Evolutionary conservation across 1,139 yeast species (phyloP).

Genomic region (Suhomyces guaymorum): DNA sequence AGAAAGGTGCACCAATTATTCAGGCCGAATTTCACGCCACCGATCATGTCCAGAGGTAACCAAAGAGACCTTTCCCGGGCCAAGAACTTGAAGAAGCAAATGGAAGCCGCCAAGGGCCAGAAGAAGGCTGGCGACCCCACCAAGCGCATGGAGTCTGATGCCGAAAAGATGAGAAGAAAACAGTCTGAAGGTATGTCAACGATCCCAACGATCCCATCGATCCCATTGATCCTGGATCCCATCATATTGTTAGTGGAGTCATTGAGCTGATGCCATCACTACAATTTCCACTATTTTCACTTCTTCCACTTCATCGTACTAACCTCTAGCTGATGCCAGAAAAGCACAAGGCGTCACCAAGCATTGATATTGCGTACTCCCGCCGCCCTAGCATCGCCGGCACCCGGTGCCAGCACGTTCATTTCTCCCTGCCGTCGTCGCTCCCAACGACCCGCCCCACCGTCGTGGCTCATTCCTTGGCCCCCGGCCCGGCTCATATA

Average conservation of each 20-base stretch:
- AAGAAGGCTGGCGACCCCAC: constrained; percentile 81
- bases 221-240: background rate
- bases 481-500: constrained; percentile 6
- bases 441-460: too few species aligned
- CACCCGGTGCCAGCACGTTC: constrained; percentile 2
- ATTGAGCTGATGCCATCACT: too few species aligned
- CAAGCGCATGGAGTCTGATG: constrained; percentile 83
- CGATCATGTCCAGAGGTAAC: constrained; percentile 87
- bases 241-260: too few species aligned
- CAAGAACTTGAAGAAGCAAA: constrained; percentile 79
- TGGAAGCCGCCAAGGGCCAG: constrained; percentile 57
- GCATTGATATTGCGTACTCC: background rate
- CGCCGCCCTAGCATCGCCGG: background rate
- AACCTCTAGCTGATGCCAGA: constrained; percentile 56
- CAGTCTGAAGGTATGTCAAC: constrained; percentile 71
- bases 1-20: constrained; percentile 8
- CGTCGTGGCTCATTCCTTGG: constrained; percentile 3
- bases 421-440: background rate
- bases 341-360: constrained; percentile 41
- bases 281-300: too few species aligned
- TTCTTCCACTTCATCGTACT: too few species aligned
- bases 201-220: too few species aligned
- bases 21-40: constrained; percentile 1
- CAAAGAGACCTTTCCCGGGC: constrained; percentile 94
- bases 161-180: constrained; percentile 83